These are phyloP conservation scores for Solanum habrochaites DNA, from an alignment of 257 asterid genomes.

Conservation along the genomic window DNA sequence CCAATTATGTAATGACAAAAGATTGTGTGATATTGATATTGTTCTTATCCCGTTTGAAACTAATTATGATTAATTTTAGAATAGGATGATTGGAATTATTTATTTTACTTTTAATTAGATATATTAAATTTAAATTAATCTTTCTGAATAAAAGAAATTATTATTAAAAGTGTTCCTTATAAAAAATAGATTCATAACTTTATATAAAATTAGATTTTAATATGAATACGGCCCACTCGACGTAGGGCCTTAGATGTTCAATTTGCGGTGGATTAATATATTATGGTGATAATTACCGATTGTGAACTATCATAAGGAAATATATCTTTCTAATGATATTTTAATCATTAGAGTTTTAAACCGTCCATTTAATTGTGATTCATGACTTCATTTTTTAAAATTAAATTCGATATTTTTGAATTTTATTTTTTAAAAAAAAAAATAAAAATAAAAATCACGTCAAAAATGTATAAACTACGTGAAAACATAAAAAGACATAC, in stretches of 20 bases:
- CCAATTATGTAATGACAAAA: not conserved
- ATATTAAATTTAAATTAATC: too few relatives aligned
- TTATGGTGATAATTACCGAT: not conserved
- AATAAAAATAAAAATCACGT: too few relatives aligned
- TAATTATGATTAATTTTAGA: not conserved
- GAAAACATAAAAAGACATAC: not conserved
- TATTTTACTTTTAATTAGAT: too few relatives aligned
- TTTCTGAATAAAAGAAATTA: too few relatives aligned
- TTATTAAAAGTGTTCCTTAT: too few relatives aligned
- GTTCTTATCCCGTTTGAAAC: not conserved
- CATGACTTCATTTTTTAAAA: not conserved
- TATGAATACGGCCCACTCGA: too few relatives aligned
- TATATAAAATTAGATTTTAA: too few relatives aligned
- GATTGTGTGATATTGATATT: not conserved
- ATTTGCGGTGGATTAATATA: not conserved
- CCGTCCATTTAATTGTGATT: not conserved
- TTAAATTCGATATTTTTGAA: not conserved
- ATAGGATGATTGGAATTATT: too few relatives aligned
- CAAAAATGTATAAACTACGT: too few relatives aligned
- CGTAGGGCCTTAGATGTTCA: not conserved
- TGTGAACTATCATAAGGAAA: not conserved
- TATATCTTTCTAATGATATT: not conserved
- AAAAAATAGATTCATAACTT: fast-evolving
- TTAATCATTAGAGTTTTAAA: not conserved
- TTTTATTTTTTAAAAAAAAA: too few relatives aligned